Evolutionary conservation across 2,329 filamentous ascomycete genomes (phyloP).

Genomic region (Epichloe typhina): DNA sequence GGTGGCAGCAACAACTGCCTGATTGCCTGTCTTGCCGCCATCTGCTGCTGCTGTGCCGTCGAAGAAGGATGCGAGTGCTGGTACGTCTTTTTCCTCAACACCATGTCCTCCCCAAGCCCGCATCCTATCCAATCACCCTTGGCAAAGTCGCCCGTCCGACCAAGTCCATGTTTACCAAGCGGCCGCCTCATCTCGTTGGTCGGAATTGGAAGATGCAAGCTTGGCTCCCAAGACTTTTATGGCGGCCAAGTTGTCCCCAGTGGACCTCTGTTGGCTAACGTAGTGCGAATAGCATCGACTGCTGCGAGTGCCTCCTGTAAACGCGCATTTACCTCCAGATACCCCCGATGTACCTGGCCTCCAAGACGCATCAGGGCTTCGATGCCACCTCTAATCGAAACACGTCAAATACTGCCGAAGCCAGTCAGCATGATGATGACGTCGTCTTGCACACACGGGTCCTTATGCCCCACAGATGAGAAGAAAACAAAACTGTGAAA

Average conservation of each 20-base stretch:
- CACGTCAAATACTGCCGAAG: neutral
- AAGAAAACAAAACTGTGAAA: neutral
- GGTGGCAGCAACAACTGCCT: conserved; percentile 28
- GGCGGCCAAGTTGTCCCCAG: neutral
- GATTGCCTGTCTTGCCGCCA: conserved; percentile 31
- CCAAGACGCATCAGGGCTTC: neutral
- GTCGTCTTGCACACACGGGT: neutral
- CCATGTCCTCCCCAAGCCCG: no score
- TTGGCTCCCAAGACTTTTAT: neutral
- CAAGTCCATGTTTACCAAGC: neutral
- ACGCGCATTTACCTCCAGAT: neutral
- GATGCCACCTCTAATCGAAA: neutral
- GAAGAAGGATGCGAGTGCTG: conserved; percentile 39
- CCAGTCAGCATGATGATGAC: neutral
- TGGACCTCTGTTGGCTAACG: neutral
- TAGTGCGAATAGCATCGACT: conserved; percentile 20
- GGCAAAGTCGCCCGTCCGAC: no score
- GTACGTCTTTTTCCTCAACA: conserved; percentile 16
- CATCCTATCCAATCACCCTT: no score
- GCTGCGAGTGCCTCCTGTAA: conserved; percentile 29
- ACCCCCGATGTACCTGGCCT: neutral
- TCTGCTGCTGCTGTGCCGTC: conserved; percentile 38
- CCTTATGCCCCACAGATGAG: neutral
- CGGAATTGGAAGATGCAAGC: neutral
- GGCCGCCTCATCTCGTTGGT: no score